phyloP scores from a whole-genome alignment of 2,329 filamentous ascomycete genomes.

The Arthrobotrys megalospora region DNA sequence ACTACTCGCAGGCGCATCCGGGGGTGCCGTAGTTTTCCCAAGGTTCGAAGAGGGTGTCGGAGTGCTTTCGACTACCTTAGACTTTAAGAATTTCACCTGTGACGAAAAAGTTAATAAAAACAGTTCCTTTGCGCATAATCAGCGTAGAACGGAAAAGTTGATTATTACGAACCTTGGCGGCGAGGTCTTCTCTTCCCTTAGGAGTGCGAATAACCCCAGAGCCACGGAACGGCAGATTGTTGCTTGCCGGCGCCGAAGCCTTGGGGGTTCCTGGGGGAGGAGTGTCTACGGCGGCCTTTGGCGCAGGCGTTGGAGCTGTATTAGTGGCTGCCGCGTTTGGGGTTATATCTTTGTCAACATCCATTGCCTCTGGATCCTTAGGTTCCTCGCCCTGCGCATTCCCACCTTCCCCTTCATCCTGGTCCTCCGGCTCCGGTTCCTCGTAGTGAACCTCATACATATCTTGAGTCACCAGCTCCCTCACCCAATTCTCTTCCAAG shows the following conservation, averaged over 20 bases:
- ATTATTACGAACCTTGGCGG: neutral
- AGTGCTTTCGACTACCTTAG: neutral
- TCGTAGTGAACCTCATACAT: conserved; percentile 80
- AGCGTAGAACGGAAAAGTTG: too few species aligned
- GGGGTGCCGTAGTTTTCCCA: neutral
- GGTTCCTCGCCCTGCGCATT: neutral
- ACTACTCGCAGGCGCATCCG: neutral
- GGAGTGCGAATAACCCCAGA: neutral
- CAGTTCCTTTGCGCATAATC: neutral
- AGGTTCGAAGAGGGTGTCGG: neutral
- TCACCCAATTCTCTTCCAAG: conserved; percentile 68
- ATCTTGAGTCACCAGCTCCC: conserved; percentile 77
- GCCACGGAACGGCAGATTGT: too few species aligned
- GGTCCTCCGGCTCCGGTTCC: conserved; percentile 75
- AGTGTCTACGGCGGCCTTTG: neutral
- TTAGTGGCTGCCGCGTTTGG: neutral
- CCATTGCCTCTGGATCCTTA: neutral
- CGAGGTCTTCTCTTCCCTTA: neutral
- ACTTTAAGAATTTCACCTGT: neutral
- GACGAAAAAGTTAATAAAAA: neutral
- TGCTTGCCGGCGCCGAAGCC: neutral
- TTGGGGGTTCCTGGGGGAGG: neutral
- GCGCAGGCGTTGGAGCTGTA: neutral
- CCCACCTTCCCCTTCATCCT: conserved; percentile 65
- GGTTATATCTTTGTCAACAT: neutral